Conservation (phyloP, 2,329 filamentous ascomycete species). For the Ramularia collo-cygni region DNA sequence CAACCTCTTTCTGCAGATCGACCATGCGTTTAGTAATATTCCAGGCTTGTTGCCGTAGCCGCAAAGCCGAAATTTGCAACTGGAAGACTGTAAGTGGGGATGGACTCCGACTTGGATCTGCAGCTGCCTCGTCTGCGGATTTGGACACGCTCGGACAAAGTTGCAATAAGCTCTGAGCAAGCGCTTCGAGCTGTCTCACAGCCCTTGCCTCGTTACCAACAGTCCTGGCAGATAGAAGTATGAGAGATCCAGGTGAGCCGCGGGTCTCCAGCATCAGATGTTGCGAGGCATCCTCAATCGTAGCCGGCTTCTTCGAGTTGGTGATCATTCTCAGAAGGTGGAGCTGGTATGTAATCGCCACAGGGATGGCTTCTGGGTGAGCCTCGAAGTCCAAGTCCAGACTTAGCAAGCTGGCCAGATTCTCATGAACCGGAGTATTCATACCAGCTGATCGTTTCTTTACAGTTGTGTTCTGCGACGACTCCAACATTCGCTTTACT, state of each 20-base stretch:
- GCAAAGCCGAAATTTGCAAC: conserved; percentile 58
- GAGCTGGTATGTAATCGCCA: conserved; percentile 59
- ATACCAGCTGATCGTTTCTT: neutral
- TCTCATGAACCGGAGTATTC: conserved; percentile 33
- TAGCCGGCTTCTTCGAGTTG: conserved; percentile 51
- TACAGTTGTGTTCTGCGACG: conserved; percentile 8
- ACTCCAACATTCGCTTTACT: conserved; percentile 57
- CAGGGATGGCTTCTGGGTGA: conserved; percentile 34
- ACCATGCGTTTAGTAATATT: conserved; percentile 52
- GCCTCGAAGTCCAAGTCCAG: conserved; percentile 45
- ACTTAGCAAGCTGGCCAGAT: conserved; percentile 55
- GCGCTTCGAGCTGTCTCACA: conserved; percentile 57
- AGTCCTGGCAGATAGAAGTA: conserved; percentile 43
- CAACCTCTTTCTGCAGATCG: conserved; percentile 56
- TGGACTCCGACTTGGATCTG: conserved; percentile 49
- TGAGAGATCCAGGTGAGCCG: conserved; percentile 53
- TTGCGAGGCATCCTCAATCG: conserved; percentile 52
- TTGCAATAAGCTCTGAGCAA: conserved; percentile 59
- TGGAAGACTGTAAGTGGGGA: conserved; percentile 53
- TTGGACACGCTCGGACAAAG: conserved; percentile 61
- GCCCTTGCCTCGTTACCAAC: conserved; percentile 49
- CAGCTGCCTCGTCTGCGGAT: conserved; percentile 53
- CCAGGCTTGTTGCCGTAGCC: conserved; percentile 60
- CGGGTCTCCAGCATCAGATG: conserved; percentile 47
- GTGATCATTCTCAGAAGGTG: conserved; percentile 59